phyloP scores from a whole-genome alignment of 2,329 filamentous ascomycete genomes.

The Coniosporium tulheliwenetii region DNA sequence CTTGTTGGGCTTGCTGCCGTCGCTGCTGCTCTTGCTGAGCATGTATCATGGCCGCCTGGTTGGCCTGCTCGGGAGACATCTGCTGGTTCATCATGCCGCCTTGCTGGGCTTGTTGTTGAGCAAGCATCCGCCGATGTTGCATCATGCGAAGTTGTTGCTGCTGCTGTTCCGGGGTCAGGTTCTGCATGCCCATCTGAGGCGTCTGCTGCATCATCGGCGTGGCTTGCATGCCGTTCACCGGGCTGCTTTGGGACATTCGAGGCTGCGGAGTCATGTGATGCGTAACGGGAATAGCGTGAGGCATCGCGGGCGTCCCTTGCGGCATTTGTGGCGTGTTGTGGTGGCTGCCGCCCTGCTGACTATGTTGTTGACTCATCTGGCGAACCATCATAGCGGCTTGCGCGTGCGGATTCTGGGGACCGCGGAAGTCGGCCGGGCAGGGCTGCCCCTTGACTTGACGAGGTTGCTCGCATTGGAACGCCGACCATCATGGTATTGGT shows the following conservation, averaged over 20 bases:
- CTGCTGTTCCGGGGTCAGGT: slow-evolving; percentile 13
- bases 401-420: slow-evolving; percentile 25
- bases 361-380: slow-evolving; percentile 20
- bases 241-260: slow-evolving; percentile 17
- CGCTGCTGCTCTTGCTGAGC: slow-evolving; percentile 9
- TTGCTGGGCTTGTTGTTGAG: slow-evolving; percentile 8
- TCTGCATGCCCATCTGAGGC: slow-evolving; percentile 11
- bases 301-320: slow-evolving; percentile 20
- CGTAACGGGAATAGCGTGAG: slow-evolving; percentile 13
- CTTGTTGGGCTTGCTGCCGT: slow-evolving; percentile 6
- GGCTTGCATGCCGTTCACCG: slow-evolving; percentile 12
- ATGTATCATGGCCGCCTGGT: slow-evolving; percentile 4
- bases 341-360: slow-evolving; percentile 9
- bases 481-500: slow-evolving; percentile 16
- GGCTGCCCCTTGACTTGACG: slow-evolving; percentile 56
- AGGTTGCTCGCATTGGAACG: slow-evolving; percentile 39
- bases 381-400: slow-evolving; percentile 15
- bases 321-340: slow-evolving; percentile 21
- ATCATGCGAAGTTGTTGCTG: slow-evolving; percentile 18
- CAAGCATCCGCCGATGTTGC: slow-evolving; percentile 10
- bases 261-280: slow-evolving; percentile 20
- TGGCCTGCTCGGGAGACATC: not conserved
- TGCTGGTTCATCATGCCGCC: slow-evolving; percentile 1
- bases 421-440: slow-evolving; percentile 49
- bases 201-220: slow-evolving; percentile 10